phyloP scores from a whole-genome alignment of 768 basidiomycete species.

The Auriculariales sp. region DNA sequence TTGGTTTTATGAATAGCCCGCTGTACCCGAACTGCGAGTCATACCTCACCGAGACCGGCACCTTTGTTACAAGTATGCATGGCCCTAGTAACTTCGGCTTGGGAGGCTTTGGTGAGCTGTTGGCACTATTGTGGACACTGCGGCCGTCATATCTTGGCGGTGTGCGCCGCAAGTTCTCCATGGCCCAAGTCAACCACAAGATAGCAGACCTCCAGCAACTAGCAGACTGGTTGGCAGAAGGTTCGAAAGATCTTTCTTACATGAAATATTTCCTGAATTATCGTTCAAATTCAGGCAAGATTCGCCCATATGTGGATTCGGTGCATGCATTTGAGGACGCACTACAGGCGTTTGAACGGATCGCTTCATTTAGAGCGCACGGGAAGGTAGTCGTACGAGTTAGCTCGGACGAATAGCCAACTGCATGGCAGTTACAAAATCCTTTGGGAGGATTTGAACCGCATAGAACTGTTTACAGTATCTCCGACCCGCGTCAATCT shows the following conservation, averaged over 20 bases:
- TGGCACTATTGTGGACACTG: constrained; percentile 19
- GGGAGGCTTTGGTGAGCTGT: constrained; percentile 16
- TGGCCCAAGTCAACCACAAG: constrained; percentile 19
- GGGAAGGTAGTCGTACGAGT: constrained; percentile 61
- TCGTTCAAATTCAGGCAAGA: constrained; percentile 21
- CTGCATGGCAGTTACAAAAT: no score
- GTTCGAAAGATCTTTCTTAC: constrained; percentile 15
- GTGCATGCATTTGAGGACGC: constrained; percentile 41
- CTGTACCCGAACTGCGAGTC: constrained; percentile 35
- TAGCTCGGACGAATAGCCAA: no score
- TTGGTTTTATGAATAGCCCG: constrained; percentile 30
- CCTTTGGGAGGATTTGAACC: no score
- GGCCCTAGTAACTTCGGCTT: constrained; percentile 22
- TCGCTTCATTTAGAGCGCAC: constrained; percentile 38
- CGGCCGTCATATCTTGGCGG: constrained; percentile 42
- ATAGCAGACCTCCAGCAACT: constrained; percentile 22
- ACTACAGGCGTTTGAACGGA: constrained; percentile 44
- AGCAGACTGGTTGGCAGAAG: constrained; percentile 26
- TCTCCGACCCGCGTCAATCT: no score
- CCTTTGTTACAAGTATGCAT: constrained; percentile 40
- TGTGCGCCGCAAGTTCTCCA: constrained; percentile 25
- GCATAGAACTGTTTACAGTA: no score
- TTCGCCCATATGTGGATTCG: constrained; percentile 46
- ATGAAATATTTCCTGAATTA: background rate
- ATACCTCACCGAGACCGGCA: constrained; percentile 39